Base-by-base conservation (phyloP, 2,329 filamentous ascomycete species). In the Exophiala viscosa region DNA sequence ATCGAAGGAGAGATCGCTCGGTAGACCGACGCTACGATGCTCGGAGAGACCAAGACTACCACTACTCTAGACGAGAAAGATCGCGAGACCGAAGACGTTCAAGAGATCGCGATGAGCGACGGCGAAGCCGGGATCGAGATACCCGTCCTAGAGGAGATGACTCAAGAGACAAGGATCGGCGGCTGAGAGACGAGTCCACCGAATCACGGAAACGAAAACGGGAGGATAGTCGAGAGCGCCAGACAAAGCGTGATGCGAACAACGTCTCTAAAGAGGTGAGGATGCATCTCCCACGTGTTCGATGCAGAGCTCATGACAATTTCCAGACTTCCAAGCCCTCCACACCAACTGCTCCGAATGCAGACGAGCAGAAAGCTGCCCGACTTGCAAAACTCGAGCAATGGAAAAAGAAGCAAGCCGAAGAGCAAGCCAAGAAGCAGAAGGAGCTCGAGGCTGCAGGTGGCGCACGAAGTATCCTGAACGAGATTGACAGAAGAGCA, bases 391-490 rank as follows among this genome's bases (percentile, higher is more conserved):
- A 89, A 67, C 73, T 95, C 23, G 88, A 92, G 68, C 88, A 88
- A 52, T 96, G 90, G 91, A 96, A 96, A 73, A 87, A 90, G 70
- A 92, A 91, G 71, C 86, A 90, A 67, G 77, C 78, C 5, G 87
- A 89, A 59, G 83, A 84, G 66, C 85, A 86, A 62, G 85, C 86
- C 62, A 81, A 80, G 58, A 88, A 88, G 67, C 82, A 87, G 66
- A 84, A 83, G 64, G 82, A 87, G 63, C 78, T 84, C 40, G 70
- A 70, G 35, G 83, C 82, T 48, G 76, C 81, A 36, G 82, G 81
- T 52, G 84, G 83, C 59, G 80, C 85, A 35, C 77, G 82, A 61
- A 87, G 80, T 62, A 80, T 90, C 50, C 74, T 87, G 51, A 83
- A 85, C 63, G 83, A 87, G 69, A 89, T 87, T 77, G 87, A 87